Conservation (phyloP, 768 basidiomycete species). For the Tylopilus vinaceipallidus region DNA sequence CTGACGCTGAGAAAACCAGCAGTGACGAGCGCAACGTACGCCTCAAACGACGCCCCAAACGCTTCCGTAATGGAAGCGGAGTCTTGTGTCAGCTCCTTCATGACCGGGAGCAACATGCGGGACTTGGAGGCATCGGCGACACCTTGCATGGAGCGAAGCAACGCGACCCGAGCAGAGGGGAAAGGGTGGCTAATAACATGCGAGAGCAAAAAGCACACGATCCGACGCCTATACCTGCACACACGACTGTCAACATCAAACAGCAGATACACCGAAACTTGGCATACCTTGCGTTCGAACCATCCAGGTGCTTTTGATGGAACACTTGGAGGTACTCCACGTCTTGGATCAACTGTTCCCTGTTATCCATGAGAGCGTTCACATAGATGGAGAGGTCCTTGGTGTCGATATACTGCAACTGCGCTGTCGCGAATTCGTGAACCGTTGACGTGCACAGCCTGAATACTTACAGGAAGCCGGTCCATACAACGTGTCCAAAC, state of each 20-base stretch:
- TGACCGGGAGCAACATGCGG: conserved; percentile 56
- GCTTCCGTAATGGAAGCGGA: conserved; percentile 28
- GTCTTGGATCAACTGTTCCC: conserved; percentile 62
- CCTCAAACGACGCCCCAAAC: conserved; percentile 38
- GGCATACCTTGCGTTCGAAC: conserved; percentile 45
- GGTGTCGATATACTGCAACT: conserved; percentile 68
- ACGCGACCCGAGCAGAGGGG: conserved; percentile 43
- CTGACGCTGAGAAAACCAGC: conserved; percentile 53
- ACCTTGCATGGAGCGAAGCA: conserved; percentile 48
- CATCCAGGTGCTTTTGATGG: conserved; percentile 55
- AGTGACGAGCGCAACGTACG: conserved; percentile 34
- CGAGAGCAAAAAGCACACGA: conserved; percentile 77
- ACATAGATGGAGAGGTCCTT: conserved; percentile 61
- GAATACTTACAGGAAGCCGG: conserved; percentile 47
- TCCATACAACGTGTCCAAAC: conserved; percentile 73
- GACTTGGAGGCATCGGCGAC: conserved; percentile 45
- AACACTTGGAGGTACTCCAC: conserved; percentile 53
- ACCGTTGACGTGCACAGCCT: not conserved
- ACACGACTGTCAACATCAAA: conserved; percentile 11
- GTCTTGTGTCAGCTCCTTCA: conserved; percentile 40
- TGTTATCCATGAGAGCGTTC: conserved; percentile 44
- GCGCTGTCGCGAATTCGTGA: conserved; percentile 32
- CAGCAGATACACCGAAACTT: conserved; percentile 29
- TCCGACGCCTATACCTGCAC: conserved; percentile 62
- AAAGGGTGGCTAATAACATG: conserved; percentile 64